phyloP scores from a whole-genome alignment of 148 eudicot species.

The Pouteria glomerata region DNA sequence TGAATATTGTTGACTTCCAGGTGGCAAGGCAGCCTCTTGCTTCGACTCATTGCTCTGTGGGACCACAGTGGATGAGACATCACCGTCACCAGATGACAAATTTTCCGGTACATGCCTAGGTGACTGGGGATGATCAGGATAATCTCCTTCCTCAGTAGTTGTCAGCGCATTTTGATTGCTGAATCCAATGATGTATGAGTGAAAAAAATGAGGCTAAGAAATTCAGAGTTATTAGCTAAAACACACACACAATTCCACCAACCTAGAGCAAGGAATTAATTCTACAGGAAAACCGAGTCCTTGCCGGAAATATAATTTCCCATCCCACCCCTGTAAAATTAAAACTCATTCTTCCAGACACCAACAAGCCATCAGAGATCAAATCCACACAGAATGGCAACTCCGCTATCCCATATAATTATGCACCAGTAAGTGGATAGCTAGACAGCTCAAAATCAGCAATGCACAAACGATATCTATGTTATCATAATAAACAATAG shows the following conservation, averaged over 20 bases:
- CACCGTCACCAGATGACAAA: constrained; percentile 33
- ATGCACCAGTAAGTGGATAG: neutral
- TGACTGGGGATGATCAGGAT: constrained; percentile 37
- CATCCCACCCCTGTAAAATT: neutral
- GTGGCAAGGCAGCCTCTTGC: constrained; percentile 33
- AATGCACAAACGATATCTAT: neutral
- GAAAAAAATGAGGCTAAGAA: neutral
- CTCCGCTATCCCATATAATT: neutral
- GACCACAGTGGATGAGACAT: constrained; percentile 34
- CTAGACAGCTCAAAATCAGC: neutral
- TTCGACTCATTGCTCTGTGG: constrained; percentile 48
- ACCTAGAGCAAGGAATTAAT: neutral
- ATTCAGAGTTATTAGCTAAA: neutral
- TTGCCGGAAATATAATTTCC: neutral
- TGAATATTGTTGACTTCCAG: constrained; percentile 41
- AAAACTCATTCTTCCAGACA: neutral
- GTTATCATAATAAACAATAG: neutral
- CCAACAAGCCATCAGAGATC: neutral
- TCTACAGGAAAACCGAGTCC: neutral
- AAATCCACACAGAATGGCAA: neutral
- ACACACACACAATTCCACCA: neutral
- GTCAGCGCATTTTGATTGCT: constrained; percentile 41
- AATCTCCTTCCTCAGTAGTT: constrained; percentile 46
- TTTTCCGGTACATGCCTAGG: constrained; percentile 35
- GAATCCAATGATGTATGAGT: constrained; percentile 14